phyloP scores from a whole-genome alignment of 148 eudicot genomes.

The Cornus controversa region DNA sequence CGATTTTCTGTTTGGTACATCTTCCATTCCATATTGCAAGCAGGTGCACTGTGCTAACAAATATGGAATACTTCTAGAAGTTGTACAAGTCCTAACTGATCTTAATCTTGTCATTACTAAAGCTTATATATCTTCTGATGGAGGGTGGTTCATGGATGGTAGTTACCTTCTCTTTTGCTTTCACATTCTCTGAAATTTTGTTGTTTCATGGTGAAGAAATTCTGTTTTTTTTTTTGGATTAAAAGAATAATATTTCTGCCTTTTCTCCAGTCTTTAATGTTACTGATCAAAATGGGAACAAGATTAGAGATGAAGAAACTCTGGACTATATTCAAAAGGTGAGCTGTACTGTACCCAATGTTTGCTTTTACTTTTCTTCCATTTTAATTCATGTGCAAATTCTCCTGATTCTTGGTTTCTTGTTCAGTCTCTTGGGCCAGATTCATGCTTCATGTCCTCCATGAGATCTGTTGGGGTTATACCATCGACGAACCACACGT shows the following conservation, averaged over 20 bases:
- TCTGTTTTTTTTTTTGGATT: neutral
- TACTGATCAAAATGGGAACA: conserved; percentile 84
- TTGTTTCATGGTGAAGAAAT: neutral
- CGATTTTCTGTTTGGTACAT: conserved; percentile 9
- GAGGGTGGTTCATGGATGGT: conserved; percentile 79
- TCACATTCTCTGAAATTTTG: neutral
- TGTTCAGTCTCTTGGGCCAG: conserved; percentile 83
- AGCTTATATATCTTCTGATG: conserved; percentile 98
- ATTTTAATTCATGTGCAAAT: neutral
- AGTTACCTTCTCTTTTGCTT: neutral
- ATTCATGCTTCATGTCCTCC: conserved; percentile 51
- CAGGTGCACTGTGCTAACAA: conserved; percentile 93
- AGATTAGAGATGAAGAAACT: conserved; percentile 77
- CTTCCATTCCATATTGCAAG: conserved; percentile 24
- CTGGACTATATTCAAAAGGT: conserved; percentile 79
- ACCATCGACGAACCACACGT: conserved; percentile 54
- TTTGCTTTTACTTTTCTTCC: neutral
- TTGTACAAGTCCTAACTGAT: conserved; percentile 94
- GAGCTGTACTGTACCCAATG: conserved; percentile 11
- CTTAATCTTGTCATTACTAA: conserved; percentile 71
- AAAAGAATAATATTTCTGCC: neutral
- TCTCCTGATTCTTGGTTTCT: conserved; percentile 14
- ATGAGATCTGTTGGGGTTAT: conserved; percentile 70
- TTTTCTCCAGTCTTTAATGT: conserved; percentile 78
- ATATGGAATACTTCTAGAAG: conserved; percentile 85